Percentiles rank a stretch among this genome's conserved stretches.
These are phyloP conservation scores for Coprinellus micaceus DNA, from an alignment of 768 basidiomycete species.

Conservation along the genomic window DNA sequence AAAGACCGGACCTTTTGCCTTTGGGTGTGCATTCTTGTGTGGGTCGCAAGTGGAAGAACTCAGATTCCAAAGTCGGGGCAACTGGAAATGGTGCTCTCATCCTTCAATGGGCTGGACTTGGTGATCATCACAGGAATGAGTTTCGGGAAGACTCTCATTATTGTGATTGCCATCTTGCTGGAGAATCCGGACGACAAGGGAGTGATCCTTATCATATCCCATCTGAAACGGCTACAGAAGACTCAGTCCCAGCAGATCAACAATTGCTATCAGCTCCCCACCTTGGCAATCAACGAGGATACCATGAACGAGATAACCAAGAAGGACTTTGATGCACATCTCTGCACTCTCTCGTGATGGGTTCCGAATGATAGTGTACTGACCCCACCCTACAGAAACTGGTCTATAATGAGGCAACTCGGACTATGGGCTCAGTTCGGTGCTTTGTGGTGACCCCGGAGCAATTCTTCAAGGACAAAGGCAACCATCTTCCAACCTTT, in stretches of 20 bases:
- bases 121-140: conserved; percentile 23
- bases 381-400: background rate
- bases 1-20: background rate
- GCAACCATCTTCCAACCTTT: background rate
- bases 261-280: background rate
- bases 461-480: background rate
- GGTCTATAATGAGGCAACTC: background rate
- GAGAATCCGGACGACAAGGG: conserved; percentile 11
- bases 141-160: conserved; percentile 27
- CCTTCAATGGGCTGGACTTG: conserved; percentile 15
- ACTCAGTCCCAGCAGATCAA: background rate
- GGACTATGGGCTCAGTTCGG: background rate
- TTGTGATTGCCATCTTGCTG: conserved; percentile 22
- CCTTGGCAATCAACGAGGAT: conserved; percentile 1
- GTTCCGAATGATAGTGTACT: background rate
- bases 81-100: conserved; percentile 17
- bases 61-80: conserved; percentile 24
- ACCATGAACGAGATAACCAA: background rate
- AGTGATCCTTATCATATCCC: conserved; percentile 17
- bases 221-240: conserved; percentile 19
- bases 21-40: background rate
- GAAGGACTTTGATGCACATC: background rate
- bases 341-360: too few relatives aligned
- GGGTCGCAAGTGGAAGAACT: background rate
- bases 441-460: background rate